Percentiles rank a stretch among this genome's conserved stretches.
Evolutionary conservation across 352 stramenopile genomes (phyloP).

Genomic region (Aphanomyces stellatus): DNA sequence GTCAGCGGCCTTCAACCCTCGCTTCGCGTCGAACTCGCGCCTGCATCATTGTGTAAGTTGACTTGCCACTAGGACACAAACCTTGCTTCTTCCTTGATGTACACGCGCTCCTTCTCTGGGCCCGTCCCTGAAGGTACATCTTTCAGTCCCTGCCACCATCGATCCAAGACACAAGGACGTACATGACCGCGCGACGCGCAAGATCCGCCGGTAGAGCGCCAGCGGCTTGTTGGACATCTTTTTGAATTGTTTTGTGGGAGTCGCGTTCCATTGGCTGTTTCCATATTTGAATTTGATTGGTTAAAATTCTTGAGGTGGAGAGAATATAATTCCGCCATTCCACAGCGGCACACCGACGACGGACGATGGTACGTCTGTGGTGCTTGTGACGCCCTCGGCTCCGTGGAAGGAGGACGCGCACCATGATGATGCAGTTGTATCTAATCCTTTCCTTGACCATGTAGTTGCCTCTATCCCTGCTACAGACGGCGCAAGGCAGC

Average conservation of each 20-base stretch:
- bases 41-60: slow-evolving; percentile 22
- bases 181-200: slow-evolving; percentile 66
- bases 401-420: no score
- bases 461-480: slow-evolving; percentile 92
- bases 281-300: background rate
- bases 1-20: slow-evolving; percentile 24
- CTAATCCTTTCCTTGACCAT: background rate
- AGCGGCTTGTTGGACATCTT: slow-evolving; percentile 27
- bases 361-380: slow-evolving; percentile 11
- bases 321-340: background rate
- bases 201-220: slow-evolving; percentile 59
- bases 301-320: slow-evolving; percentile 11
- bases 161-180: no score
- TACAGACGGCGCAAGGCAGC: slow-evolving; percentile 92
- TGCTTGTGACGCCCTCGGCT: no score
- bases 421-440: background rate
- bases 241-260: background rate
- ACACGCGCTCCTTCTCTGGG: slow-evolving; percentile 40
- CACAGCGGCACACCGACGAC: no score
- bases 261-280: slow-evolving; percentile 11
- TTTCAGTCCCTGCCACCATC: no score
- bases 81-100: slow-evolving; percentile 62
- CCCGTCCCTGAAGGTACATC: slow-evolving; percentile 48
- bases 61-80: slow-evolving; percentile 16
- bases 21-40: slow-evolving; percentile 57